Base-by-base conservation (phyloP, 345 rosid genomes). In the Alliaria petiolata region DNA sequence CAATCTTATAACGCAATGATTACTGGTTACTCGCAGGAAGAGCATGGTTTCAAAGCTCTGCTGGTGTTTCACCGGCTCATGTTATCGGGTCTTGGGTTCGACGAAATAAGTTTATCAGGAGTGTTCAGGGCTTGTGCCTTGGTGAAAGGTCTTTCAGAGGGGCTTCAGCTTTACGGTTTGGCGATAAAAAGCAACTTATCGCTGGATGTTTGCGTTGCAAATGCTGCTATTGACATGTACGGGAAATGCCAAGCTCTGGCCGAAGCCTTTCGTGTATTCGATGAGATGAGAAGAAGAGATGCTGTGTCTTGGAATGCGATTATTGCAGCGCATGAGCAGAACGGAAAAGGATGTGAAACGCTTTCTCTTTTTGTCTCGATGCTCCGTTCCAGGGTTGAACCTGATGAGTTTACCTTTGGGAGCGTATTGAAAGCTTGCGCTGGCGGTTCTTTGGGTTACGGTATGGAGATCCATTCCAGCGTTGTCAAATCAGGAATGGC, bases 401-500 rank as follows among this genome's bases (percentile, higher is more conserved):
- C 99, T 43, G 97, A 93, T 71, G 90, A 89, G 68, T 93, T 85
- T 76, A 93, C 99, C 57, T 93, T 86, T 76, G 97, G 99, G 22
- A 95, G 99, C 65, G 86, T 88, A 44, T 75, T 89, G 62, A 95
- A 95, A 84, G 91, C 90, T 69, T 95, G 96, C 63, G 82, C 93
- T 26, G 80, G 86, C 74, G 62, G 56, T 74, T 82, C 80, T 75
- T 81, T 83, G 79, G 79, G 73, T 59, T 79, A 72, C 47, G 96
- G 96, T 22, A 81, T 80, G 86, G 88, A 86, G 82, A 83, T 91
- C 56, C 99, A 95, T 74, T 78, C 67, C 53, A 84, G 89, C 62
- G 72, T 78, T 53, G 81, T 91, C 35, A 95, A 95, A 80, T 89
- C 85, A 4, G 93, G 99, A 79, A 78, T 83, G 84, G 79, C 83